phyloP scores from a whole-genome alignment of 129 eudicot genomes.

The Centella asiatica region DNA sequence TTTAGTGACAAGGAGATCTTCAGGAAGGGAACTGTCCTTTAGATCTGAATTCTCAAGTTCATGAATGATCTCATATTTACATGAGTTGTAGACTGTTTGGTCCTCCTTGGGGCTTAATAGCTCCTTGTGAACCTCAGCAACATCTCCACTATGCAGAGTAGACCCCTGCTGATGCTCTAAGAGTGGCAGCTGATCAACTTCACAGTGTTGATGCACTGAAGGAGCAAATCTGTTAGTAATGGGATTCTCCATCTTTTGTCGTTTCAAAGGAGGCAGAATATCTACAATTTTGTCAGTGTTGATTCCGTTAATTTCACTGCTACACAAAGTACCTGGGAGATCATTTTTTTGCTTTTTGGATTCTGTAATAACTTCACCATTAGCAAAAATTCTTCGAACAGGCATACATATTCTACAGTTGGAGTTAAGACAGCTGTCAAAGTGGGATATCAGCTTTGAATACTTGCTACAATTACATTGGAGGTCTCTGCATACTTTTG shows the following conservation, averaged over 20 bases:
- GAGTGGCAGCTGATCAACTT: slow-evolving; percentile 14
- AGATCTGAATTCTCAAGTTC: slow-evolving; percentile 3
- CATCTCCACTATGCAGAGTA: background rate
- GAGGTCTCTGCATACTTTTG: slow-evolving; percentile 29
- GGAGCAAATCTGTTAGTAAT: slow-evolving; percentile 2
- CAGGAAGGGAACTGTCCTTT: slow-evolving; percentile 1
- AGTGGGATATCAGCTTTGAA: slow-evolving; percentile 36
- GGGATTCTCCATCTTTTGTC: slow-evolving; percentile 36
- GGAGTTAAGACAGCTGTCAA: slow-evolving; percentile 31
- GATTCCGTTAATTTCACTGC: slow-evolving; percentile 2
- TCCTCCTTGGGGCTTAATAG: slow-evolving; percentile 7
- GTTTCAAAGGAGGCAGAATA: slow-evolving; percentile 29
- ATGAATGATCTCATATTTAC: slow-evolving; percentile 14
- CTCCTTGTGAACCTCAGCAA: slow-evolving; percentile 5
- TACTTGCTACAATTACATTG: slow-evolving; percentile 40
- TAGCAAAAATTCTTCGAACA: slow-evolving; percentile 19
- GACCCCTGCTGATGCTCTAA: slow-evolving; percentile 15
- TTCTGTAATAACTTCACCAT: slow-evolving; percentile 16
- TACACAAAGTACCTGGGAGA: slow-evolving; percentile 10
- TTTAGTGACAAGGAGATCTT: slow-evolving; percentile 13
- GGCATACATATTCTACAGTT: slow-evolving; percentile 48
- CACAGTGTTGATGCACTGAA: slow-evolving; percentile 6
- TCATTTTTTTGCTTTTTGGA: slow-evolving; percentile 28
- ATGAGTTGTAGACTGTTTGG: background rate
- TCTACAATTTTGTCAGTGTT: slow-evolving; percentile 23